Evolutionary conservation across 345 rosid species (phyloP).

Genomic region (Brassica incana): DNA sequence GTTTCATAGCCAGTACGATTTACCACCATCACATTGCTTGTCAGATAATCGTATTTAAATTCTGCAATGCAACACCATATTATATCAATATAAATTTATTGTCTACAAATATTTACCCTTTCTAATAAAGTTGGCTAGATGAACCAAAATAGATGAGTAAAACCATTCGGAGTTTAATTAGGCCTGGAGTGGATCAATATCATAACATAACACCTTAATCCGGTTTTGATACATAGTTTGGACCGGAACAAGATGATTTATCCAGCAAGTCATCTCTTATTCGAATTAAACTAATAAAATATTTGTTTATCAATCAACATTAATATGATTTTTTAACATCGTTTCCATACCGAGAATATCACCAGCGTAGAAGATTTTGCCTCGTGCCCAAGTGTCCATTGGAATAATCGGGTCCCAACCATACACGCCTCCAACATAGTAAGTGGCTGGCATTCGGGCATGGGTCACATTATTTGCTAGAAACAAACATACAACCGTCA

Average conservation of each 20-base stretch:
- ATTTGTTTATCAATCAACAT: not conserved
- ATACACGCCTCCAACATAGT: not conserved
- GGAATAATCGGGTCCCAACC: constrained; percentile 6
- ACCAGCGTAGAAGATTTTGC: constrained; percentile 27
- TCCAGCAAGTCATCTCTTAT: not conserved
- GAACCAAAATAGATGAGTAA: not conserved
- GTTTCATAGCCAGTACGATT: constrained; percentile 15
- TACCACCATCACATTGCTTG: constrained; percentile 1
- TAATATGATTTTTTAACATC: not conserved
- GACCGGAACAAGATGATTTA: not conserved
- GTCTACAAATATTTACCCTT: not conserved
- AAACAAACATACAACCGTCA: constrained; percentile 4
- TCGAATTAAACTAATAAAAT: not conserved
- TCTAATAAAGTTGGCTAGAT: not conserved
- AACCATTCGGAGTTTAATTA: not conserved
- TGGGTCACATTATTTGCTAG: not conserved
- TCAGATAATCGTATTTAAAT: constrained; percentile 1
- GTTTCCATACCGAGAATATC: constrained; percentile 23
- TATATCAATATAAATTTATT: not conserved
- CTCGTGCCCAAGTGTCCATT: constrained; percentile 3
- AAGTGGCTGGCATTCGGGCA: not conserved
- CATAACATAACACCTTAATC: not conserved
- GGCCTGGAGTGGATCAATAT: not conserved
- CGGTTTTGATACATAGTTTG: not conserved
- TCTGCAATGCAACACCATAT: constrained; percentile 8